Percentiles rank a stretch among this genome's conserved stretches.
phyloP scores from a whole-genome alignment of 192 early-diverging fungal genomes.

The Backusella australiensis region DNA sequence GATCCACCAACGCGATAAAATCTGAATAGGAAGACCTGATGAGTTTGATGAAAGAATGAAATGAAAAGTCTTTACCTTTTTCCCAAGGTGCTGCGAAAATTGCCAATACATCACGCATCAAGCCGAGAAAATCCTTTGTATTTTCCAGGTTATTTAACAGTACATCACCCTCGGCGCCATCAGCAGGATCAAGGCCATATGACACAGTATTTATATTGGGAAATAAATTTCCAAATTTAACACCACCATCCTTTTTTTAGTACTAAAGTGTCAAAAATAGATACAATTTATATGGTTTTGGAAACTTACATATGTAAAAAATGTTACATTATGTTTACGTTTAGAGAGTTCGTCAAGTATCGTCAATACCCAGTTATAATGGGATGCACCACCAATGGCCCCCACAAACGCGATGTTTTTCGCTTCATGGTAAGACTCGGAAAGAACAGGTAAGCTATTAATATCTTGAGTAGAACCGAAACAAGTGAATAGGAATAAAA shows the following conservation, averaged over 20 bases:
- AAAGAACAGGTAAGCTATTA: neutral
- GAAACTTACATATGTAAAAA: constrained; percentile 3
- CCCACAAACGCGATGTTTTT: neutral
- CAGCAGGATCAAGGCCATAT: neutral
- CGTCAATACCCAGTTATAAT: neutral
- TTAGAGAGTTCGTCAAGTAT: neutral
- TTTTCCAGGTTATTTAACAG: neutral
- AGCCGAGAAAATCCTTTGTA: neutral
- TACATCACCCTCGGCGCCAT: neutral
- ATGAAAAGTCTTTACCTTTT: neutral
- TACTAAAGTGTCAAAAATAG: neutral
- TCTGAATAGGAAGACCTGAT: neutral
- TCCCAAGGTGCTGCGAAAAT: neutral
- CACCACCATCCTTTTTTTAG: neutral
- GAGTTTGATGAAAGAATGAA: neutral
- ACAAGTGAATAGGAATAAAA: neutral
- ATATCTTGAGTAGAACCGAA: neutral
- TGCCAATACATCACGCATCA: neutral
- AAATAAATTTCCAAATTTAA: neutral
- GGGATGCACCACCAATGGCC: neutral
- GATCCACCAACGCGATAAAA: neutral
- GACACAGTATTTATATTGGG: neutral
- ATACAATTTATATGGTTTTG: neutral
- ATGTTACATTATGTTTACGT: neutral
- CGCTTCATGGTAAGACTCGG: neutral